Conservation (phyloP, 1,139 yeast species). For the Geotrichum klebahnii region DNA sequence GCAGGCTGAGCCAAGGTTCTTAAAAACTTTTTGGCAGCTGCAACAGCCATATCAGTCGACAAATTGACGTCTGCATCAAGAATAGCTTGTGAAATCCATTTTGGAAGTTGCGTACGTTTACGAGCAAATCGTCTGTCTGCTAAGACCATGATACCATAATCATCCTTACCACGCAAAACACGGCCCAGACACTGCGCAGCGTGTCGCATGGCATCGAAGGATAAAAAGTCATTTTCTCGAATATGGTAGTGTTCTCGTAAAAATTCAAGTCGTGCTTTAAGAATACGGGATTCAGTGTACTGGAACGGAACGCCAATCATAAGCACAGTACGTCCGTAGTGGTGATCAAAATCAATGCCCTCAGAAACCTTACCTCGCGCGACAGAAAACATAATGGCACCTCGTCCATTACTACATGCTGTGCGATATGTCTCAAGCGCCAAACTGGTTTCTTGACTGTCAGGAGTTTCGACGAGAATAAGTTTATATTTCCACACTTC, state of each 20-base stretch:
- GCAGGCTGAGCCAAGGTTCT: constrained; percentile 93
- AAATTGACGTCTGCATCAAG: constrained; percentile 86
- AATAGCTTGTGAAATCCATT: constrained; percentile 93
- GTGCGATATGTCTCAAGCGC: constrained; percentile 93
- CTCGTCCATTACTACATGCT: constrained; percentile 96
- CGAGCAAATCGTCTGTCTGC: constrained; percentile 91
- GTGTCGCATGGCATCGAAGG: constrained; percentile 99
- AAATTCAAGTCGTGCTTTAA: constrained; percentile 91
- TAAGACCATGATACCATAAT: constrained; percentile 95
- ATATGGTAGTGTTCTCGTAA: constrained; percentile 89
- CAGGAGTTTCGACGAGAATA: constrained; percentile 97
- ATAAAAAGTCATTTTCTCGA: constrained; percentile 85
- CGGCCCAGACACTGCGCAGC: constrained; percentile 98
- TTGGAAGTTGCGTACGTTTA: constrained; percentile 83
- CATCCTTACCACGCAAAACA: constrained; percentile 94
- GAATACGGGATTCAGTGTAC: constrained; percentile 92
- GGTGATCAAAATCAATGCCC: constrained; percentile 98
- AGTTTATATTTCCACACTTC: constrained; percentile 97
- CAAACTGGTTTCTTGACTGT: constrained; percentile 94
- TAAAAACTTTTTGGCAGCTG: constrained; percentile 86
- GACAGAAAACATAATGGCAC: constrained; percentile 91
- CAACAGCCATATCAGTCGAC: constrained; percentile 96
- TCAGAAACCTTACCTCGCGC: constrained; percentile 99
- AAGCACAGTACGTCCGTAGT: constrained; percentile 92
- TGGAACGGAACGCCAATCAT: constrained; percentile 99